These are phyloP conservation scores for Madurella mycetomatis DNA, from an alignment of 2,329 filamentous ascomycete species.

Conservation along the genomic window DNA sequence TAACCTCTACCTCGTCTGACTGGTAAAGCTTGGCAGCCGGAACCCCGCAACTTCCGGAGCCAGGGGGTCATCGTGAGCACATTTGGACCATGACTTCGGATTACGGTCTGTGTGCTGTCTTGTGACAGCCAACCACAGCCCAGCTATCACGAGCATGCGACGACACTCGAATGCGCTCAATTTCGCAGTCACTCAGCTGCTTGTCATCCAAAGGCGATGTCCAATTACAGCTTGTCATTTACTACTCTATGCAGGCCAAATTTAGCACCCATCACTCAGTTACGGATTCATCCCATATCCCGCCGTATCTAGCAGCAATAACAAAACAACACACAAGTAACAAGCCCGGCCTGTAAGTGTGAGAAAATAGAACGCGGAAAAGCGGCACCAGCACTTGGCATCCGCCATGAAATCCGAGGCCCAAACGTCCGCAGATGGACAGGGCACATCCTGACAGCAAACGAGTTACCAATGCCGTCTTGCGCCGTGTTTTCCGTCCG, in stretches of 20 bases:
- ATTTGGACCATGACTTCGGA: too few species aligned
- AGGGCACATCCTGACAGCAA: not conserved
- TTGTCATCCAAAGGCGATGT: too few species aligned
- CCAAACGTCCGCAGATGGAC: not conserved
- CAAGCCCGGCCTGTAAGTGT: not conserved
- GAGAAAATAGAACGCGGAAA: constrained; percentile 1
- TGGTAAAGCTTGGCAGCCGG: constrained; percentile 10
- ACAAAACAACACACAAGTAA: not conserved
- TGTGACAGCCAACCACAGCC: not conserved
- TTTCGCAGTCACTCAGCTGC: too few species aligned
- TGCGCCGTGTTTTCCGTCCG: not conserved
- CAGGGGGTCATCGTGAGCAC: not conserved
- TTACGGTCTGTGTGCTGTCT: not conserved
- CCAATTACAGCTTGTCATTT: too few species aligned
- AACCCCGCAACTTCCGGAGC: constrained; percentile 13
- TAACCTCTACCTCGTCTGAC: not conserved
- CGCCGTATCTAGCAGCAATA: not conserved
- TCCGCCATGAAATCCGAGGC: not conserved
- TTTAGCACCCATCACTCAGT: not conserved
- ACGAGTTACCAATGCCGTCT: not conserved
- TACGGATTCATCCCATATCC: not conserved
- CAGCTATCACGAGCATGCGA: not conserved
- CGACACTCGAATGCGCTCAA: too few species aligned
- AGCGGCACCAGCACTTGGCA: not conserved
- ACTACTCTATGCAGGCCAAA: not conserved